Conservation (phyloP, 2,329 filamentous ascomycete genomes). For the Setomelanomma holmii region DNA sequence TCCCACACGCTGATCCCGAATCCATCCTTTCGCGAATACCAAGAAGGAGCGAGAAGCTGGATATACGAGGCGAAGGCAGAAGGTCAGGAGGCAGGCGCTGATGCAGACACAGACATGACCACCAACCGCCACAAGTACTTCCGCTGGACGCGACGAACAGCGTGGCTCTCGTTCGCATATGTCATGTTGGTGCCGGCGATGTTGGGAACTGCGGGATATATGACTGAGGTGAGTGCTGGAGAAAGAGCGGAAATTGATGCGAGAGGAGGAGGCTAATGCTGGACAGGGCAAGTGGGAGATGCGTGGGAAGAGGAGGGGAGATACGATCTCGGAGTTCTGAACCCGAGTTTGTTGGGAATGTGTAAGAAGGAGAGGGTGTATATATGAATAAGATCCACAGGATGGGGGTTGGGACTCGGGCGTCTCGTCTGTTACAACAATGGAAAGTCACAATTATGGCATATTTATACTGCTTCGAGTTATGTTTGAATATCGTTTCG, state of each 20-base stretch:
- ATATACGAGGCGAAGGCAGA: background rate
- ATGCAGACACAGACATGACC: constrained; percentile 70
- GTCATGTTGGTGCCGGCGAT: constrained; percentile 74
- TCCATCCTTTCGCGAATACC: too few species aligned
- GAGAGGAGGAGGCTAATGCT: constrained; percentile 21
- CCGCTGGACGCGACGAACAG: constrained; percentile 87
- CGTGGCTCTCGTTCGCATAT: constrained; percentile 80
- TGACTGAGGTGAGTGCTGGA: constrained; percentile 77
- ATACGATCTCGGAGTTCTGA: constrained; percentile 81
- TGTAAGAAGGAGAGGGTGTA: background rate
- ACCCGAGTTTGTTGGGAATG: background rate
- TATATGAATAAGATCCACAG: background rate
- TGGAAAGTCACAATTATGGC: too few species aligned
- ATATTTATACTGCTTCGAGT: too few species aligned
- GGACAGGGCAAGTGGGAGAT: constrained; percentile 82
- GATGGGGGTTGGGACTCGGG: background rate
- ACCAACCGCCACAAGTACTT: constrained; percentile 92
- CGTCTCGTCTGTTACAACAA: background rate
- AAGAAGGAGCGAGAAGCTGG: background rate
- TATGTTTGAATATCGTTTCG: too few species aligned
- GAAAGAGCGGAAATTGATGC: background rate
- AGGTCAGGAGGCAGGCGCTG: too few species aligned
- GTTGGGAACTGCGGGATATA: constrained; percentile 75
- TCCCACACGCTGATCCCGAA: constrained; percentile 52
- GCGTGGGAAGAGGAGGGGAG: constrained; percentile 86